Percentiles rank a stretch among this genome's conserved stretches.
phyloP scores from a whole-genome alignment of 1,284 basidiomycete genomes.

The Ceratobasidium sp. region DNA sequence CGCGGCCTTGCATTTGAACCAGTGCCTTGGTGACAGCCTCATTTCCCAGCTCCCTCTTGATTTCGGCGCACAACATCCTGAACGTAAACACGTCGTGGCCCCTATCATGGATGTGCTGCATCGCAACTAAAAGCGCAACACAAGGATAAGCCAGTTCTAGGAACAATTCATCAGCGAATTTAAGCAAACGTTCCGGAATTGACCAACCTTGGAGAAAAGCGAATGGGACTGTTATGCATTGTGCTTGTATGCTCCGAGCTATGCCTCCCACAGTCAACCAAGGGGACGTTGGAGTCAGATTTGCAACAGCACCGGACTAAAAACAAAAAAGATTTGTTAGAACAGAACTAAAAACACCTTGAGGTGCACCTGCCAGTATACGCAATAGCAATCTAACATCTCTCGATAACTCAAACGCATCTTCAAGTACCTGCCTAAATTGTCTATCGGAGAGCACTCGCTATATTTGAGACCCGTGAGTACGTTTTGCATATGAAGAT shows the following conservation, averaged over 20 bases:
- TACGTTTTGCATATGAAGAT: not conserved
- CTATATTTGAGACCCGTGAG: slow-evolving; percentile 1
- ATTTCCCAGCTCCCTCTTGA: slow-evolving; percentile 52
- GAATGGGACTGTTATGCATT: slow-evolving; percentile 65
- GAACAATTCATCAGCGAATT: not conserved
- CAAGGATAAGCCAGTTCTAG: slow-evolving; percentile 74
- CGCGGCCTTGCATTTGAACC: slow-evolving; percentile 43
- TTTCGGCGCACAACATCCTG: slow-evolving; percentile 78
- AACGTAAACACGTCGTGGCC: slow-evolving; percentile 79
- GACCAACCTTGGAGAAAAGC: slow-evolving; percentile 64
- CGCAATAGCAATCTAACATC: slow-evolving; percentile 43
- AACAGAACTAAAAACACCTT: not conserved
- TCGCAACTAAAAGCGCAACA: slow-evolving; percentile 77
- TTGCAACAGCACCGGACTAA: slow-evolving; percentile 64
- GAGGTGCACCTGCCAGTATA: slow-evolving; percentile 37
- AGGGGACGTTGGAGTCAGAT: slow-evolving; percentile 63
- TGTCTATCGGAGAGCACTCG: slow-evolving; percentile 21
- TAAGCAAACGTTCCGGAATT: not conserved
- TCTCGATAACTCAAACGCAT: slow-evolving; percentile 43
- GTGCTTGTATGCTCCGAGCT: slow-evolving; percentile 52
- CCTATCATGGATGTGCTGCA: slow-evolving; percentile 67
- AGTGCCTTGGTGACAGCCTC: slow-evolving; percentile 41
- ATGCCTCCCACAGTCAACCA: slow-evolving; percentile 62
- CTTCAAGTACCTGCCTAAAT: slow-evolving; percentile 12
- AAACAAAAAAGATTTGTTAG: not conserved